phyloP scores from a whole-genome alignment of 495 filamentous ascomycete species.

The Aspergillus campestris region DNA sequence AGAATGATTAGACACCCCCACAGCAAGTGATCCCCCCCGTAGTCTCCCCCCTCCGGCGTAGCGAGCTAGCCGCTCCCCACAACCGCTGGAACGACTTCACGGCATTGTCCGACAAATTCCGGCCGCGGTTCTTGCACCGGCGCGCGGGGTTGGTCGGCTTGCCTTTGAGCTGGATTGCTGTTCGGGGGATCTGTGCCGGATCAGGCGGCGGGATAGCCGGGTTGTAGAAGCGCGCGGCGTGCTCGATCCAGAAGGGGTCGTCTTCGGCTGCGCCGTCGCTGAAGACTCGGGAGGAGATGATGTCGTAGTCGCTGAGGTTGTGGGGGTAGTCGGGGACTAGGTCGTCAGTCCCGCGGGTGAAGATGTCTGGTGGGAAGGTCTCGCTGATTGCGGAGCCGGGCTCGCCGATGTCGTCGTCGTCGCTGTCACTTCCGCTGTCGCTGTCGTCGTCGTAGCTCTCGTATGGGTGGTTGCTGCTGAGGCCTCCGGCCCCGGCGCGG shows the following conservation, averaged over 20 bases:
- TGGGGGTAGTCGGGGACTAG: constrained; percentile 13
- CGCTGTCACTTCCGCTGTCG: neutral
- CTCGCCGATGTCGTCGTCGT: constrained; percentile 23
- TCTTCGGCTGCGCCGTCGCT: constrained; percentile 7
- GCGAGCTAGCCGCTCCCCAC: constrained; percentile 3
- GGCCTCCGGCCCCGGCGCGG: no score
- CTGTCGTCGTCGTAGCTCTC: constrained; percentile 8
- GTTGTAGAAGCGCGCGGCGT: no score
- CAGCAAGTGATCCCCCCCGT: no score
- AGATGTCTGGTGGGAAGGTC: no score
- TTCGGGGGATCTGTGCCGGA: no score
- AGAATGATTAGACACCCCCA: neutral
- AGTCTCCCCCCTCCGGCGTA: neutral
- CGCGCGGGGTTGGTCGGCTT: no score
- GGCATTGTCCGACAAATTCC: no score
- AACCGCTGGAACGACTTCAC: constrained; percentile 1
- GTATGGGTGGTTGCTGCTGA: neutral
- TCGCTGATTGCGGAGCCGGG: constrained; percentile 28
- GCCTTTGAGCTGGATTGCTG: no score
- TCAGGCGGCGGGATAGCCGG: no score
- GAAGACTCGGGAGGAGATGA: constrained; percentile 13
- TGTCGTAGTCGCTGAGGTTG: constrained; percentile 18
- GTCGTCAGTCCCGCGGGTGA: constrained; percentile 8
- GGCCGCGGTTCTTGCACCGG: no score
- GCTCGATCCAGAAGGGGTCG: neutral